Base-by-base conservation (phyloP, 257 asterid genomes). In the Apocynum venetum region DNA sequence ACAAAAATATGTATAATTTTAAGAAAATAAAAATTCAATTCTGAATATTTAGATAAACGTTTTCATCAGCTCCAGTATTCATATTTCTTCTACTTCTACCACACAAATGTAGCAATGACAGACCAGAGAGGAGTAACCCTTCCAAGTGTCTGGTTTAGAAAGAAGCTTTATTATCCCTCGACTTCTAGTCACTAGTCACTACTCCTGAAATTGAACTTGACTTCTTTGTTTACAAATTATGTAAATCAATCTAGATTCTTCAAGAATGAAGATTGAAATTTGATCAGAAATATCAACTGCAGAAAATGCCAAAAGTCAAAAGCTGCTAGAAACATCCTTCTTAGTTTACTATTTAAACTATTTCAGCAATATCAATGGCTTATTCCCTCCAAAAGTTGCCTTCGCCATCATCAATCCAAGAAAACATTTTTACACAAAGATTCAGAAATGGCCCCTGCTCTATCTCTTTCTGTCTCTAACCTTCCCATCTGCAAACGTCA, bases 401-500 rank as follows among this genome's bases (percentile, higher is more conserved):
- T 48, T 74, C 60, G 68, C 36, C 52, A 69, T 77, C 76, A 11
- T 4, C 70, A 78, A 69, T 51, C 51, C 74, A n/a, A 40, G 53
- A 53, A 65, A 8, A 43, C 44, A 17, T 48, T 44, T 59, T 0
- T 41, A 3, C 51, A 46, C 35, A 13, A 72, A 35, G 6, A 40
- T 36, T 38, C 48, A 3, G 15, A 73, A 14, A 91, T 89, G 97
- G 80, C 91, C 17, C 67, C 81, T 56, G 77, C 87, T 1, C 60
- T 86, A 31, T 84, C 88, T 5, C 19, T 87, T 19, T 80, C 84
- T 15, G 72, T 84, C 20, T 82, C 89, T 69, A 64, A 83, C 77
- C 80, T 78, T 2, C 92, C 96, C 38, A 51, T 83, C 35, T 80
- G 84, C 86, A 88, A 87, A 79, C 81, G 82, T 80, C 89, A 86